Conservation (phyloP, 163 green algal genomes). For the Scenedesmus sp. region DNA sequence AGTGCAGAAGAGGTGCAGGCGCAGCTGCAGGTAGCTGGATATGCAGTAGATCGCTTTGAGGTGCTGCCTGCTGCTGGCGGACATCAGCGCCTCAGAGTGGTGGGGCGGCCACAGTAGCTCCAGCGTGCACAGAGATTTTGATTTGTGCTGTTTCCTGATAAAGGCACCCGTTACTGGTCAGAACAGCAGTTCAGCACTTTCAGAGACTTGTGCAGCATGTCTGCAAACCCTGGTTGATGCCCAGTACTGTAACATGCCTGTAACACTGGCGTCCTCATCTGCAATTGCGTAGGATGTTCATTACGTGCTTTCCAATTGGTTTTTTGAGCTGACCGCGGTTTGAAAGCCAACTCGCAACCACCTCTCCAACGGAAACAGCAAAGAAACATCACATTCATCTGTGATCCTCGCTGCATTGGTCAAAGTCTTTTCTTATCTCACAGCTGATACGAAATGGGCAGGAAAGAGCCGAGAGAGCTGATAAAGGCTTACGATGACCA, state of each 20-base stretch:
- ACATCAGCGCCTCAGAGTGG: neutral
- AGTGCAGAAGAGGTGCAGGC: neutral
- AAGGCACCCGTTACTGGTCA: neutral
- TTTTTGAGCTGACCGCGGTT: no score
- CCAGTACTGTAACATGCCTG: neutral
- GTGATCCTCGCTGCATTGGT: no score
- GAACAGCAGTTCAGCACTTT: neutral
- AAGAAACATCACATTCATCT: neutral
- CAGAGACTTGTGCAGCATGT: neutral
- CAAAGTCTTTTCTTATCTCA: neutral
- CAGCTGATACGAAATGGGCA: neutral
- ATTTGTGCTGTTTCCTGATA: neutral
- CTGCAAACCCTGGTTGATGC: constrained; percentile 4
- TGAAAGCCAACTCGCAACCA: neutral
- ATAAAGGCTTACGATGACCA: neutral
- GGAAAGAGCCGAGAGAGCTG: neutral
- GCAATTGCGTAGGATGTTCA: no score
- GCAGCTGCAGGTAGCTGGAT: constrained; percentile 18
- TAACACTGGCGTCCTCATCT: no score
- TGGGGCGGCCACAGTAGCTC: neutral
- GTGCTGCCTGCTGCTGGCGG: neutral
- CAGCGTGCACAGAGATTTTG: neutral
- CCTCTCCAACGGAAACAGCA: neutral
- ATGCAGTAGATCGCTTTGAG: neutral
- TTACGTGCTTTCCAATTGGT: neutral